Percentiles rank a stretch among this genome's conserved stretches.
These are phyloP conservation scores for Arachis stenosperma DNA, from an alignment of 306 rosid species.

Conservation along the genomic window DNA sequence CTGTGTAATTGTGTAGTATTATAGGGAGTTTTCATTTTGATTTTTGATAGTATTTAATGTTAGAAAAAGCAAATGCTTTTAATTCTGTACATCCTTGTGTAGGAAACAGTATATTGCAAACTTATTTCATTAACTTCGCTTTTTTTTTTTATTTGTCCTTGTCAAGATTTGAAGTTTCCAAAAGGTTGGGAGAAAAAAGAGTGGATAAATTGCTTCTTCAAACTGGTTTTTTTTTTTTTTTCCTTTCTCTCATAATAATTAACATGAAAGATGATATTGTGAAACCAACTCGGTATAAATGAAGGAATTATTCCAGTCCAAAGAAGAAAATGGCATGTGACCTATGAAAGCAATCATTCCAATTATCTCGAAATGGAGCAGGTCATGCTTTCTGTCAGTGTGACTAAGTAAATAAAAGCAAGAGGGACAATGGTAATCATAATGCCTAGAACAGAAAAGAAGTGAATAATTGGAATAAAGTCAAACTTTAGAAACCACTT, in stretches of 20 bases:
- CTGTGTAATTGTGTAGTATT: slow-evolving; percentile 37
- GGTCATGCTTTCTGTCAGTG: slow-evolving; percentile 35
- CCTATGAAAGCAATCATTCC: slow-evolving; percentile 31
- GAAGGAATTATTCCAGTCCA: background rate
- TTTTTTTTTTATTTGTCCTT: slow-evolving; percentile 9
- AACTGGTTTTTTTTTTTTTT: too few relatives aligned
- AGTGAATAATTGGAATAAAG: background rate
- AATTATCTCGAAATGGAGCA: slow-evolving; percentile 6
- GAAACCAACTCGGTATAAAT: too few relatives aligned
- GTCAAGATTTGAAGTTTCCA: background rate
- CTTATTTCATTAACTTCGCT: slow-evolving; percentile 17
- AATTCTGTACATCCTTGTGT: slow-evolving; percentile 26
- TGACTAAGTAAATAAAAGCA: background rate
- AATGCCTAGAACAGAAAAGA: background rate
- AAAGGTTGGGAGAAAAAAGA: background rate
- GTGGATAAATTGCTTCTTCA: too few relatives aligned
- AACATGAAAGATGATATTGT: too few relatives aligned
- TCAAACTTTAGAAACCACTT: slow-evolving; percentile 24
- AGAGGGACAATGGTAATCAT: background rate
- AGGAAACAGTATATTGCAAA: slow-evolving; percentile 13
- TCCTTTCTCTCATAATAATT: too few relatives aligned
- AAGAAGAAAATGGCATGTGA: background rate
- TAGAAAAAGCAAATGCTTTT: slow-evolving; percentile 13
- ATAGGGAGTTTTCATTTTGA: slow-evolving; percentile 5
- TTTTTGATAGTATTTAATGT: slow-evolving; percentile 16